These are phyloP conservation scores for Hymenoscyphus albidus DNA, from an alignment of 2,329 filamentous ascomycete genomes.

Conservation along the genomic window DNA sequence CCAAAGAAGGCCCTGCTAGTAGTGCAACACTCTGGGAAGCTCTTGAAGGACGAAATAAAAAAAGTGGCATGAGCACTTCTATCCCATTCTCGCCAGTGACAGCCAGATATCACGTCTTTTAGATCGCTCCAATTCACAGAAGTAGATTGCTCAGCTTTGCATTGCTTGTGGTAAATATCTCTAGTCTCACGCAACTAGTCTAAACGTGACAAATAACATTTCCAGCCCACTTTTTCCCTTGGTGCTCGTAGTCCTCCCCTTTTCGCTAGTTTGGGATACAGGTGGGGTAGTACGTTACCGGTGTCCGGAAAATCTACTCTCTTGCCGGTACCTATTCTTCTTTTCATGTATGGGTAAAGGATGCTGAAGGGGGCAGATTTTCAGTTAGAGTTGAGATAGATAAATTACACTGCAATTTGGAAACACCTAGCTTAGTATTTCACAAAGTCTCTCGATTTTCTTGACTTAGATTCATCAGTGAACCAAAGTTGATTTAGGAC, in stretches of 20 bases:
- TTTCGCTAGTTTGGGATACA: constrained; percentile 40
- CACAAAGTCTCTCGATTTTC: no score
- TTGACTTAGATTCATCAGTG: no score
- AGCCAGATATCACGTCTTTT: constrained; percentile 50
- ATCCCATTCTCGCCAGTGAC: constrained; percentile 30
- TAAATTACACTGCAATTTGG: not conserved
- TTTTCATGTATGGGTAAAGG: not conserved
- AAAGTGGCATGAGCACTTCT: no score
- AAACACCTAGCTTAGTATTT: no score
- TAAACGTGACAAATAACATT: constrained; percentile 41
- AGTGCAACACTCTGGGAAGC: not conserved
- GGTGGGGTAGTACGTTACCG: constrained; percentile 46
- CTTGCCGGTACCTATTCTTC: constrained; percentile 37
- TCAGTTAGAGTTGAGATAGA: not conserved
- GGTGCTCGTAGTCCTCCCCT: constrained; percentile 45
- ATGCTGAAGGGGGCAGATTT: not conserved
- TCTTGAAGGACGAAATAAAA: not conserved
- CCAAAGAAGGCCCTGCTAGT: not conserved
- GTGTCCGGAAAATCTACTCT: constrained; percentile 45
- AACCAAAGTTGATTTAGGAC: no score
- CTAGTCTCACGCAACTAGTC: constrained; percentile 33
- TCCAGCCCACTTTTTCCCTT: constrained; percentile 48
- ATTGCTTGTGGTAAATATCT: not conserved
- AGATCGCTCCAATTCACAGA: constrained; percentile 55
- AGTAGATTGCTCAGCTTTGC: constrained; percentile 31